These are phyloP conservation scores for Metschnikowia arizonensis DNA, from an alignment of 805 yeast genomes.

Conservation along the genomic window DNA sequence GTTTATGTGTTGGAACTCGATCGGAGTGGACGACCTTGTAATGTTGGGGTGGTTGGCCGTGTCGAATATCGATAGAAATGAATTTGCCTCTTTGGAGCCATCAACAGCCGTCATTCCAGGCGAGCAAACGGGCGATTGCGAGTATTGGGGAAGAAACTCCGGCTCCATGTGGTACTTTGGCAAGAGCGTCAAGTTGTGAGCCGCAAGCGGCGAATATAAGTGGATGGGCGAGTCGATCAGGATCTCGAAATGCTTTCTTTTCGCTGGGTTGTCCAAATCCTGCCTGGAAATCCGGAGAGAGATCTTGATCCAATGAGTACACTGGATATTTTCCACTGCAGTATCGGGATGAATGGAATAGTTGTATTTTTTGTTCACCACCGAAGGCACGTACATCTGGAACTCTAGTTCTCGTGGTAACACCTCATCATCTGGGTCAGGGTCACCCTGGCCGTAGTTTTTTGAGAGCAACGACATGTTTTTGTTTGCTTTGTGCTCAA, in stretches of 20 bases:
- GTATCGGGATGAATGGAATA: constrained; percentile 76
- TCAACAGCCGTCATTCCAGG: constrained; percentile 53
- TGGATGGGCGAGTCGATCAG: constrained; percentile 94
- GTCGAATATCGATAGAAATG: background rate
- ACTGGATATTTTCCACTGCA: constrained; percentile 69
- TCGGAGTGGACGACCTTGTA: constrained; percentile 8
- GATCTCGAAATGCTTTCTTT: constrained; percentile 89
- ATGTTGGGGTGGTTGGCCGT: constrained; percentile 1
- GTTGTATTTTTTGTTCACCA: constrained; percentile 49
- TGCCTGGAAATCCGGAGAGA: constrained; percentile 71
- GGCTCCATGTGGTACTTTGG: constrained; percentile 57
- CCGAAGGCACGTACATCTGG: constrained; percentile 78
- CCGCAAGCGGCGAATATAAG: constrained; percentile 68
- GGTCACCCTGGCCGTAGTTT: constrained; percentile 26
- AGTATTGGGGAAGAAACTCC: constrained; percentile 23
- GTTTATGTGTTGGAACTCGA: constrained; percentile 28
- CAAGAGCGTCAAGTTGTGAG: constrained; percentile 72
- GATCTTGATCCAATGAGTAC: constrained; percentile 94
- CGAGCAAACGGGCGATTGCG: constrained; percentile 47
- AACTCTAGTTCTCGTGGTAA: constrained; percentile 79
- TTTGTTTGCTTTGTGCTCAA: constrained; percentile 70
- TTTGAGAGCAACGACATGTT: constrained; percentile 48
- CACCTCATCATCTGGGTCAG: constrained; percentile 49
- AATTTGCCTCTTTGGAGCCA: constrained; percentile 9
- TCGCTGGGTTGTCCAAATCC: constrained; percentile 50